These are phyloP conservation scores for Aspergillus sp. DNA, from an alignment of 2,329 filamentous ascomycete genomes.

Conservation along the genomic window DNA sequence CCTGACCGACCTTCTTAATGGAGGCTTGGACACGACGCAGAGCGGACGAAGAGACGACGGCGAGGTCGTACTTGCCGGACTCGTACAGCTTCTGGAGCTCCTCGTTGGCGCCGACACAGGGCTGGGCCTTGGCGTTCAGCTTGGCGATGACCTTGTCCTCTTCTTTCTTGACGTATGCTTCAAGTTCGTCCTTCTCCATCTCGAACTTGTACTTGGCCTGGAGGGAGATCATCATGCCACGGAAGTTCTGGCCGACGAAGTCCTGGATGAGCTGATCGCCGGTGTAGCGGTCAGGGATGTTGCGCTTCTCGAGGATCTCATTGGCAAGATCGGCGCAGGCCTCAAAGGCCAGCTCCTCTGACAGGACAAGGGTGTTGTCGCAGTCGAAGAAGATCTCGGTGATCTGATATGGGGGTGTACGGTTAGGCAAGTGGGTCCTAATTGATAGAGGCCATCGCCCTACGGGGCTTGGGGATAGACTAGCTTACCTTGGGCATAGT, in stretches of 20 bases:
- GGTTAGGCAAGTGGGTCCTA: constrained; percentile 15
- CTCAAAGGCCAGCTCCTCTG: constrained; percentile 86
- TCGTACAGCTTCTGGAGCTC: constrained; percentile 65
- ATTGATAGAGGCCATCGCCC: not conserved
- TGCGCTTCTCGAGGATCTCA: constrained; percentile 69
- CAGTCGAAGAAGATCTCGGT: constrained; percentile 70
- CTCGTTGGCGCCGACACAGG: constrained; percentile 66
- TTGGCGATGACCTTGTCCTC: constrained; percentile 81
- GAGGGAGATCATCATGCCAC: constrained; percentile 79
- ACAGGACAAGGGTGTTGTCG: constrained; percentile 90
- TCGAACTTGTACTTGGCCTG: constrained; percentile 73
- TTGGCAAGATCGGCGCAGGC: constrained; percentile 88
- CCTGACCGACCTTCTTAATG: constrained; percentile 74
- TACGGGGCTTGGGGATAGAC: not conserved
- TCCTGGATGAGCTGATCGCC: constrained; percentile 75
- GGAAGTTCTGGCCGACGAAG: constrained; percentile 93
- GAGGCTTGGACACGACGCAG: constrained; percentile 74
- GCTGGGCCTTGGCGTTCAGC: constrained; percentile 64
- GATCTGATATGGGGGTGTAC: constrained; percentile 48
- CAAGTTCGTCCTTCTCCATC: constrained; percentile 65
- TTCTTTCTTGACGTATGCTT: constrained; percentile 71
- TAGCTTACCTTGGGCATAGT: constrained; percentile 35
- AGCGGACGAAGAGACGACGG: constrained; percentile 79
- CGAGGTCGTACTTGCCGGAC: constrained; percentile 65
- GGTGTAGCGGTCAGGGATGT: constrained; percentile 68